phyloP scores from a whole-genome alignment of 2,329 filamentous ascomycete species.

The Hirsutella thompsonii region DNA sequence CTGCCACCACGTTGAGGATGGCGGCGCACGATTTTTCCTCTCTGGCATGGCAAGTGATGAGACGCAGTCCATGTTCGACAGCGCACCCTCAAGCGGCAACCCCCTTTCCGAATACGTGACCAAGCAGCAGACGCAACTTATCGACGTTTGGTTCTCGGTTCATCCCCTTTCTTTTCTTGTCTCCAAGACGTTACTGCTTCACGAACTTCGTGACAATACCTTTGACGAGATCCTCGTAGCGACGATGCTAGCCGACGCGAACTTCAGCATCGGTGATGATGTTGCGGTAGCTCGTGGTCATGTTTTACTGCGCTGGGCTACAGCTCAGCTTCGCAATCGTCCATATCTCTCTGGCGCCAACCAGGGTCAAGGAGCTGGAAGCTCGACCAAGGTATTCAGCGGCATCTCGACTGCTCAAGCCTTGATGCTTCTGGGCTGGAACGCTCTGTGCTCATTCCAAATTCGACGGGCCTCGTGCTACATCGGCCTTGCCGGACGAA shows the following conservation, averaged over 20 bases:
- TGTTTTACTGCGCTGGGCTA: slow-evolving; percentile 21
- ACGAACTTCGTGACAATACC: slow-evolving; percentile 23
- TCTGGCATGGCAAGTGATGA: slow-evolving; percentile 14
- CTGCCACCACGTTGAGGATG: slow-evolving; percentile 14
- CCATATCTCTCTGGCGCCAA: slow-evolving; percentile 8
- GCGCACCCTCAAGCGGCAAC: slow-evolving; percentile 8
- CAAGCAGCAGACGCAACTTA: slow-evolving; percentile 20
- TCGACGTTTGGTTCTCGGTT: slow-evolving; percentile 27
- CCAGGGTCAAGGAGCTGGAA: slow-evolving; percentile 1
- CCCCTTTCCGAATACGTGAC: slow-evolving; percentile 17
- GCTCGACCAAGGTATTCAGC: slow-evolving; percentile 19
- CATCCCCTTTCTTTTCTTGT: slow-evolving; percentile 26
- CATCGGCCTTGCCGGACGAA: slow-evolving; percentile 17
- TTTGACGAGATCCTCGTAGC: slow-evolving; percentile 25
- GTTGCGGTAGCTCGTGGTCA: slow-evolving; percentile 14
- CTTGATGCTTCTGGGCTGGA: slow-evolving; percentile 23
- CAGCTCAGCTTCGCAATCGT: slow-evolving; percentile 17
- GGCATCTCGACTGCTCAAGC: slow-evolving; percentile 20
- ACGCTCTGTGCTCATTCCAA: slow-evolving; percentile 17
- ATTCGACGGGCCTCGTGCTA: slow-evolving; percentile 21
- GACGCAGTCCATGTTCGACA: slow-evolving; percentile 19
- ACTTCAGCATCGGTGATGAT: slow-evolving; percentile 17
- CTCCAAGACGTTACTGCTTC: slow-evolving; percentile 26
- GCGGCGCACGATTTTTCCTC: slow-evolving; percentile 13
- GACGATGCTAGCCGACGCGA: slow-evolving; percentile 24